phyloP scores from a whole-genome alignment of 352 stramenopile species.

The Heterotrichella gracilis region DNA sequence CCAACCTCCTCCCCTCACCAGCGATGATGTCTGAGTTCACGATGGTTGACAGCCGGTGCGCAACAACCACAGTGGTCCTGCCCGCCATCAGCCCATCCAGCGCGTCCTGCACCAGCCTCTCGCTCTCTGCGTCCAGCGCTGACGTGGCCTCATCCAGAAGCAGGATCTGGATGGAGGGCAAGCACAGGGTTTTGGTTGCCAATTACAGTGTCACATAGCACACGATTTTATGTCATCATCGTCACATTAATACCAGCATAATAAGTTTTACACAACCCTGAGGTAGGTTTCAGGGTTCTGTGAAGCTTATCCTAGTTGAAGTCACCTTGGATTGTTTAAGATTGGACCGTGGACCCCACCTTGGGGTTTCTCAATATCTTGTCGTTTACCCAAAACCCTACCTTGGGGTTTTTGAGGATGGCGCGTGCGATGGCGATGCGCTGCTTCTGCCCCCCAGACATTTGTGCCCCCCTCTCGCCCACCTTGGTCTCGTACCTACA shows the following conservation, averaged over 20 bases:
- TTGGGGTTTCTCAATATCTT: no score
- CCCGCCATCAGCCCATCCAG: constrained; percentile 28
- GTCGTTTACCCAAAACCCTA: no score
- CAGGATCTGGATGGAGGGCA: constrained; percentile 38
- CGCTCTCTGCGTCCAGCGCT: constrained; percentile 33
- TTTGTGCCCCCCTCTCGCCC: constrained; percentile 39
- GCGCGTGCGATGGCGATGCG: constrained; percentile 57
- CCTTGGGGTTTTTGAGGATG: constrained; percentile 50
- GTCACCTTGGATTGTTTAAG: no score
- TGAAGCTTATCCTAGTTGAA: no score
- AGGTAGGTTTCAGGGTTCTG: no score
- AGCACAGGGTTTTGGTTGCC: no score
- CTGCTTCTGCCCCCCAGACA: constrained; percentile 72
- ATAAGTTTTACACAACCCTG: no score
- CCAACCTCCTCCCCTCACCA: constrained; percentile 51
- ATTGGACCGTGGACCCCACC: no score
- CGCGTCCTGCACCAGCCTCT: constrained; percentile 36
- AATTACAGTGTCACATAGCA: no score
- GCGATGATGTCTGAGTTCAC: constrained; percentile 60
- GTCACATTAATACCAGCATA: no score
- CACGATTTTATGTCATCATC: no score
- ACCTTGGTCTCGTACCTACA: constrained; percentile 48
- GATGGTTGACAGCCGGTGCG: constrained; percentile 58
- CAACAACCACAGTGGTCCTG: constrained; percentile 57
- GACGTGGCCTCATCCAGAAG: constrained; percentile 51